These are phyloP conservation scores for Pseudocohnilembus persalinus DNA, from an alignment of 169 alveolate genomes.

Conservation along the genomic window DNA sequence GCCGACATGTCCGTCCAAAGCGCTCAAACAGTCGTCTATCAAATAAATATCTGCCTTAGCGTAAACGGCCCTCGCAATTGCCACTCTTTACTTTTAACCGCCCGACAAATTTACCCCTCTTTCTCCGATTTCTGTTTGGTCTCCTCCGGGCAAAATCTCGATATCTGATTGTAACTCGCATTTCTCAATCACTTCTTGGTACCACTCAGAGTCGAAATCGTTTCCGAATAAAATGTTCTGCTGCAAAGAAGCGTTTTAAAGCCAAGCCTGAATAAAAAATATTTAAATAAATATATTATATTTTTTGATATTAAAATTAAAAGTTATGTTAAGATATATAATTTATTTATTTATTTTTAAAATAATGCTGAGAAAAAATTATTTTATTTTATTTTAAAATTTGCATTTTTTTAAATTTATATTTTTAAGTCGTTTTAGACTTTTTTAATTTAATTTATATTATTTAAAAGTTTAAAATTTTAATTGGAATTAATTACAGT, in stretches of 20 bases:
- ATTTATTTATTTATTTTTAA: no score
- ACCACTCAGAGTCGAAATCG: constrained; percentile 70
- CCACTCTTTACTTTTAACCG: constrained; percentile 91
- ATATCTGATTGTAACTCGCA: constrained; percentile 73
- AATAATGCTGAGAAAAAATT: no score
- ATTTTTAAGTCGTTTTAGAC: no score
- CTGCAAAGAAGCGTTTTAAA: constrained; percentile 76
- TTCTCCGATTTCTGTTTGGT: constrained; percentile 91
- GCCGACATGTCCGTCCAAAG: constrained; percentile 90
- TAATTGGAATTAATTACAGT: no score
- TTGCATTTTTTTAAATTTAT: no score
- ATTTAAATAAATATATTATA: not conserved
- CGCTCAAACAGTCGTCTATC: constrained; percentile 90
- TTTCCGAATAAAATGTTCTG: constrained; percentile 91
- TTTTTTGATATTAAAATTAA: no score
- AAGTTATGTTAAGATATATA: no score
- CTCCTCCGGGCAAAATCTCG: constrained; percentile 83
- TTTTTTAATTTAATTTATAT: no score
- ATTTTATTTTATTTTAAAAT: no score
- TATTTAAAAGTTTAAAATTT: no score
- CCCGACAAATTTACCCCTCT: constrained; percentile 89
- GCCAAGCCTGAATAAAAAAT: constrained; percentile 63
- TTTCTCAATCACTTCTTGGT: constrained; percentile 58
- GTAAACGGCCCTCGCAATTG: constrained; percentile 94
- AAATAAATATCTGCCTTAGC: constrained; percentile 77